Evolutionary conservation across 176 grass and related monocot genomes (phyloP).

Genomic region (Aegilops longissima): DNA sequence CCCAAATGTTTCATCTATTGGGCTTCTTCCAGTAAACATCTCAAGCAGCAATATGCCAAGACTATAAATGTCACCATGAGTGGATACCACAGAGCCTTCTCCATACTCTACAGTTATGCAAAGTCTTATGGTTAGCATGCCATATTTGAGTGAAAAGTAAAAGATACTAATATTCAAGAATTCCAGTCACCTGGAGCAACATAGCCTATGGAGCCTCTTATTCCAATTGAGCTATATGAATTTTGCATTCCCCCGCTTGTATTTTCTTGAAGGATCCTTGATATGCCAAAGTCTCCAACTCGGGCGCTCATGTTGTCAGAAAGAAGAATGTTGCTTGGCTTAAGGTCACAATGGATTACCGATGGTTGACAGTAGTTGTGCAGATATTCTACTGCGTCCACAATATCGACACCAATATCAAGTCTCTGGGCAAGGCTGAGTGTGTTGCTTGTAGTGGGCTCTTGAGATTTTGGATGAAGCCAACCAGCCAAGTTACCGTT

Average conservation of each 20-base stretch:
- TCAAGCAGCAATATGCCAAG: constrained; percentile 17
- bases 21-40: constrained; percentile 11
- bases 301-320: constrained; percentile 2
- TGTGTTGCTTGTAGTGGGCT: neutral
- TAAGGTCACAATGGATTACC: constrained; percentile 9
- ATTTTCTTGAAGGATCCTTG: constrained; percentile 15
- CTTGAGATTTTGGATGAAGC: neutral
- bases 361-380: neutral
- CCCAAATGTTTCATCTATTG: neutral
- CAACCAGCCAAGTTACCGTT: constrained; percentile 11
- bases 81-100: neutral
- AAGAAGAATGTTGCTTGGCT: constrained; percentile 22
- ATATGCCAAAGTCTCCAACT: constrained; percentile 20
- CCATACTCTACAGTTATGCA: constrained; percentile 8
- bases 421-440: constrained; percentile 6
- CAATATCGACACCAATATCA: neutral
- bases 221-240: neutral
- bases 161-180: neutral
- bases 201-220: constrained; percentile 14
- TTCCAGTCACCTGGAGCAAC: constrained; percentile 12
- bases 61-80: constrained; percentile 6
- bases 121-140: neutral
- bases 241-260: neutral
- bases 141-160: neutral
- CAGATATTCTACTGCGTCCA: constrained; percentile 18